phyloP scores from a whole-genome alignment of 345 rosid species.

The Corchorus olitorius region DNA sequence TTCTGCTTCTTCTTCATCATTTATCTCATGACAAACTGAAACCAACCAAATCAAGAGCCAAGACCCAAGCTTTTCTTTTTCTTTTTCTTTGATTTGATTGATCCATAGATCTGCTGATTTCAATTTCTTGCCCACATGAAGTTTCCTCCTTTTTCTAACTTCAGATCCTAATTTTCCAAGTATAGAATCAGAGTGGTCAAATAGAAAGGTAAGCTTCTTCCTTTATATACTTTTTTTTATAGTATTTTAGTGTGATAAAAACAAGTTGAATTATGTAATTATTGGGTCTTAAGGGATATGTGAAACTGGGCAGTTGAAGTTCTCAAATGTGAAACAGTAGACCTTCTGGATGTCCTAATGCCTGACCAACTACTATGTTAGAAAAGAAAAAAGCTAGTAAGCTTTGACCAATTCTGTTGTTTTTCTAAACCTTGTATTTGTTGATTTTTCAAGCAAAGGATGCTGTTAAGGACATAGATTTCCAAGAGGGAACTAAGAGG shows the following conservation, averaged over 20 bases:
- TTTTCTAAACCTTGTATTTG: constrained; percentile 23
- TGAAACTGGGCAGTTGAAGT: not conserved
- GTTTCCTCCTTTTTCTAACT: constrained; percentile 19
- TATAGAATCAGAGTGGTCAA: constrained; percentile 20
- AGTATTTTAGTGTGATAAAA: not conserved
- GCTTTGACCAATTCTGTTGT: constrained; percentile 35
- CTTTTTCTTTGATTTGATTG: constrained; percentile 31
- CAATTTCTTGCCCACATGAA: constrained; percentile 34
- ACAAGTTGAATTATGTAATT: constrained; percentile 23
- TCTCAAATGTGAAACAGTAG: constrained; percentile 36
- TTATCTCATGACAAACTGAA: constrained; percentile 14
- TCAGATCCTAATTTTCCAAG: constrained; percentile 36
- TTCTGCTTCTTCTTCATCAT: constrained; percentile 15
- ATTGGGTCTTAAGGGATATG: constrained; percentile 18
- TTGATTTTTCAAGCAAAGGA: constrained; percentile 26
- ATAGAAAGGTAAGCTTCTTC: constrained; percentile 37
- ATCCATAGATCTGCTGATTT: constrained; percentile 59
- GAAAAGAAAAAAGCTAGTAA: constrained; percentile 16
- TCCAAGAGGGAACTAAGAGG: too few relatives aligned
- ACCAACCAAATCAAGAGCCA: constrained; percentile 16
- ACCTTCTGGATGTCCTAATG: constrained; percentile 36
- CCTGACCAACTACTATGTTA: constrained; percentile 21
- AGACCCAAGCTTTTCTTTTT: constrained; percentile 8
- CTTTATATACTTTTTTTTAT: not conserved
- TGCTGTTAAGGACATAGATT: constrained; percentile 24